Conservation (phyloP, 202 grass and related monocot species). For the Carex sylvatica region DNA sequence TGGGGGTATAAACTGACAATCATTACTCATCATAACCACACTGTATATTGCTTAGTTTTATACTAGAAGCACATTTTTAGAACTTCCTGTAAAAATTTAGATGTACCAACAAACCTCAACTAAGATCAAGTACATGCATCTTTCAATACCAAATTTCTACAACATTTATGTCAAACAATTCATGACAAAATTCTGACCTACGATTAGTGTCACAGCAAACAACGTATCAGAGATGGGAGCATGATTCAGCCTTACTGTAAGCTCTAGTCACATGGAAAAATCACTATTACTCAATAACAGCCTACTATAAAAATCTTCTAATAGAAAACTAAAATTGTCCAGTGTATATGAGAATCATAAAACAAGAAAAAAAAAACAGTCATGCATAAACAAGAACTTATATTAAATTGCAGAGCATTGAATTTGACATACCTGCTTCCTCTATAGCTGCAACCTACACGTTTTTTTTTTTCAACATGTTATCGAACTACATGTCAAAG, state of each 20-base stretch:
- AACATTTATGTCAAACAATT: background rate
- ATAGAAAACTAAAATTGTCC: background rate
- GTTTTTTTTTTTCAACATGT: constrained; percentile 9
- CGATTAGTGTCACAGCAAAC: background rate
- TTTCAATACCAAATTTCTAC: constrained; percentile 4
- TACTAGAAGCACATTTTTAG: background rate
- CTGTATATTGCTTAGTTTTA: background rate
- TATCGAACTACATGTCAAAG: constrained; percentile 20
- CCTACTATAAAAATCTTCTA: background rate
- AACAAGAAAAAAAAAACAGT: constrained; percentile 1
- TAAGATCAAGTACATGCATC: background rate
- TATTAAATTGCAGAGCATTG: constrained; percentile 11
- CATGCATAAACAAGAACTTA: constrained; percentile 6
- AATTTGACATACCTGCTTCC: constrained; percentile 2
- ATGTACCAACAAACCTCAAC: background rate
- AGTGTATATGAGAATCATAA: background rate
- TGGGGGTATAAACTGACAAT: background rate
- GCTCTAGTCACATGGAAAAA: background rate
- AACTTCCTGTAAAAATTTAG: background rate
- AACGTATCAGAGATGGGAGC: background rate
- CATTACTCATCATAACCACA: background rate
- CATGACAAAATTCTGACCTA: background rate
- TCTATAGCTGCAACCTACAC: background rate
- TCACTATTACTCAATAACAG: background rate
- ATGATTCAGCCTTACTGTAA: background rate